Evolutionary conservation across 2,329 filamentous ascomycete genomes (phyloP).

Genomic region (Chalaropsis thielavioides): DNA sequence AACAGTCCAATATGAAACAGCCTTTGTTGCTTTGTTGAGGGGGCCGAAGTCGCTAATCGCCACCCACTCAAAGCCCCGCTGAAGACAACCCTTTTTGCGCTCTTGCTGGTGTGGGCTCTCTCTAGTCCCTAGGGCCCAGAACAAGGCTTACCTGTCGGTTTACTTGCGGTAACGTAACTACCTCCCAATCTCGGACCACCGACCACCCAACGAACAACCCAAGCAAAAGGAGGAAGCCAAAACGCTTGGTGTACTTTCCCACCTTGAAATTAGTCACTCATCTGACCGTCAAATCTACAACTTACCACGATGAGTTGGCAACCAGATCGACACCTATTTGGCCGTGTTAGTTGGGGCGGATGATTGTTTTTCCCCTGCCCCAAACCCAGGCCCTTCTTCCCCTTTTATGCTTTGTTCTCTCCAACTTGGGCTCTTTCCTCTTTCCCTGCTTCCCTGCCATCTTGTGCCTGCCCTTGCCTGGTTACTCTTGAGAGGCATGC

Average conservation of each 20-base stretch:
- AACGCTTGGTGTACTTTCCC: background rate
- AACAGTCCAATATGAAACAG: background rate
- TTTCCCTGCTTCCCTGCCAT: background rate
- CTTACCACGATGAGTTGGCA: background rate
- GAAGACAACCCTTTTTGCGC: background rate
- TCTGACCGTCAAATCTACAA: background rate
- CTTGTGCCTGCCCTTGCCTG: background rate
- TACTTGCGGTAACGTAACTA: background rate
- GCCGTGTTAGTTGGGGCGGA: background rate
- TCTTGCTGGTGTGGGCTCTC: too few species aligned
- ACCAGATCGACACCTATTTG: background rate
- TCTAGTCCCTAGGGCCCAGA: too few species aligned
- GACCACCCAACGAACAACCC: background rate
- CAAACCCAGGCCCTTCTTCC: conserved; percentile 3
- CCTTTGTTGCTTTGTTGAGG: background rate
- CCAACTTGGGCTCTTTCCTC: background rate
- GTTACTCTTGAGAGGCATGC: background rate
- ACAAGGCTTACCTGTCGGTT: background rate
- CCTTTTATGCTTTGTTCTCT: background rate
- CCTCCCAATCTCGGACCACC: background rate
- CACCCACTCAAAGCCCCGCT: background rate
- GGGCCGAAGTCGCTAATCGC: background rate
- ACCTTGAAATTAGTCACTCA: background rate
- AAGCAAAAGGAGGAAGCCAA: background rate
- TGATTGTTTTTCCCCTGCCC: background rate